Evolutionary conservation across 116 monocot genomes (phyloP), one percentile per base, ranked within the genome.

Genomic region (Phalaenopsis hybrid): DNA sequence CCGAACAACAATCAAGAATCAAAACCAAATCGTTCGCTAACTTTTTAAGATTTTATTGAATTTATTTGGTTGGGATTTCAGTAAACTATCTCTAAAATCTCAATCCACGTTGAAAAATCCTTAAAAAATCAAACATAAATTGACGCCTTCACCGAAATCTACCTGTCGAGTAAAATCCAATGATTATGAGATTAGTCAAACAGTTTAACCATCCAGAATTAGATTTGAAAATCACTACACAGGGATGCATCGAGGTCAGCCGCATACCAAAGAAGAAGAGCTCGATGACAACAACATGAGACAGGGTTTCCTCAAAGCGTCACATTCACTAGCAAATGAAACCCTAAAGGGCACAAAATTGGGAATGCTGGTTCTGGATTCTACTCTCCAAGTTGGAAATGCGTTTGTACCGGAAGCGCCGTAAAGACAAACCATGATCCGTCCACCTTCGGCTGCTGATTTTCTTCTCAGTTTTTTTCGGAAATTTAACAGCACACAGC

Each of bases 221-320:
- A 72, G 13, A 72, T 5, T 72, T 72, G 20, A 45, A 9, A 43
- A 68, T 2, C 25, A 23, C 25, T 4, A 33, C 0, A 13, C 2
- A 80, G 20, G 63, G 50, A 68, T 3, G 15, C 34, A 44, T 63
- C 46, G 8, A 49, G 21, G 70, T 8, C 13, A 37, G 34, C 49
- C 6, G 7, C 69, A 28, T 69, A 69, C 80, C 28, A 80, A 28
- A 68, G 69, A 80, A 80, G 44, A 80, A 69, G 80, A 2, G 31
- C 48, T 44, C 28, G 80, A 80, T 28, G 80, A 49, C 31, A 69
- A 51, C 12, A 72, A 72, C 31, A 37, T 5, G 37, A 41, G 41
- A 72, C 41, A 72, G 34, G 34, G 72, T 5, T 72, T 72, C 72
- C 15, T 72, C 23, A 37, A 37, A 37, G 44, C 41, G 18, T 79